These are phyloP conservation scores for Calonectria ilicicola DNA, from an alignment of 2,329 filamentous ascomycete species.

Conservation along the genomic window DNA sequence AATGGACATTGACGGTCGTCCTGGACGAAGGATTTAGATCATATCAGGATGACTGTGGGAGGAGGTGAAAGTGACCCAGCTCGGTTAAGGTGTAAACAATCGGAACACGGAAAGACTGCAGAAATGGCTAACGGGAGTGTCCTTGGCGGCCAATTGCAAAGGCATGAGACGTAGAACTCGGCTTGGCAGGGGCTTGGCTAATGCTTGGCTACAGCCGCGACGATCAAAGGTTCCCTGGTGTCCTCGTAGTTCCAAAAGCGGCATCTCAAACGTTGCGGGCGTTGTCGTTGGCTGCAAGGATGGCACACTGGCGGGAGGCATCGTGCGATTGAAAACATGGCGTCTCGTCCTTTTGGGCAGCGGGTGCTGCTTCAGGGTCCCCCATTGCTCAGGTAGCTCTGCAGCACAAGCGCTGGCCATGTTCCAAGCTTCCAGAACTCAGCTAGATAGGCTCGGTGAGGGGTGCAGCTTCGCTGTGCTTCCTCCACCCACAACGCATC, in stretches of 20 bases:
- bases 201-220: conserved; percentile 5
- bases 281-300: conserved; percentile 3
- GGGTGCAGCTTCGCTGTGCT: not conserved
- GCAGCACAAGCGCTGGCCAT: not conserved
- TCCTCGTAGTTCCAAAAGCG: not conserved
- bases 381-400: not conserved
- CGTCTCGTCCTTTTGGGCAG: not conserved
- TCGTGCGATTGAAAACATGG: not conserved
- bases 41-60: conserved; percentile 1
- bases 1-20: conserved; percentile 7
- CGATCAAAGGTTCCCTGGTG: not conserved
- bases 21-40: not conserved
- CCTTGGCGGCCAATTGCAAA: not conserved
- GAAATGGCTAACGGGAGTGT: not conserved
- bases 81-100: not conserved
- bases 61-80: not conserved
- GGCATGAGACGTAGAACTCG: not conserved
- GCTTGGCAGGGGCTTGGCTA: conserved; percentile 15
- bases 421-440: conserved; percentile 12
- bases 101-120: not conserved
- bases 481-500: not conserved
- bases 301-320: not conserved
- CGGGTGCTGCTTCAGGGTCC: not conserved
- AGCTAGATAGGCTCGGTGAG: not conserved
- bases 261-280: conserved; percentile 18